A percentile compares a stretch with the other conserved stretches of the same genome.
Evolutionary conservation across 1,284 basidiomycete genomes (phyloP).

Genomic region (Trametes sp.): DNA sequence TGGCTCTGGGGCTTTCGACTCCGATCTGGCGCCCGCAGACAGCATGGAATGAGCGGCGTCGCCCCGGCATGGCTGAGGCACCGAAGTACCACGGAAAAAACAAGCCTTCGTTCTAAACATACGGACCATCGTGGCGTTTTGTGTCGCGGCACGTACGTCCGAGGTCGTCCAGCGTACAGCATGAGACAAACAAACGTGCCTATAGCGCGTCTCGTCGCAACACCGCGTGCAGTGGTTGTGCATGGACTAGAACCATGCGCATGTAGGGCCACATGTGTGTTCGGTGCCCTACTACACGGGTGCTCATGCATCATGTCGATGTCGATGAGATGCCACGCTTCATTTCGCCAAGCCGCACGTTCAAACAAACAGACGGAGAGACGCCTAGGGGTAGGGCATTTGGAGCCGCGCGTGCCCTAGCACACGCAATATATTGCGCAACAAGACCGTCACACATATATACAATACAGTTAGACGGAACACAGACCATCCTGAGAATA

Average conservation of each 20-base stretch:
- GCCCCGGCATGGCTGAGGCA: not conserved
- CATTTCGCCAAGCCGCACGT: not conserved
- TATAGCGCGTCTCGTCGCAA: not conserved
- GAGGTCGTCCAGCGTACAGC: not conserved
- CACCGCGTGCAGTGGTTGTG: not conserved
- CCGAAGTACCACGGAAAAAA: not conserved
- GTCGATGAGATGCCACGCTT: not conserved
- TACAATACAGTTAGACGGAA: not conserved
- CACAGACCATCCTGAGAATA: not conserved
- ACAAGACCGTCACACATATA: not conserved
- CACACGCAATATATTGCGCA: constrained; percentile 16
- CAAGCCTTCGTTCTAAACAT: constrained; percentile 2
- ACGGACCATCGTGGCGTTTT: constrained; percentile 1
- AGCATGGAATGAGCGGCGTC: not conserved
- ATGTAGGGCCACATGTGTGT: not conserved
- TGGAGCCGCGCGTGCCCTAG: not conserved
- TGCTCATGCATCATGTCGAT: not conserved
- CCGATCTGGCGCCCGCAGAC: not conserved
- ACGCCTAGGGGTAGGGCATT: not conserved
- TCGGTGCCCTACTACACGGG: not conserved
- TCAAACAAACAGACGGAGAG: not conserved
- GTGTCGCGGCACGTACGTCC: not conserved
- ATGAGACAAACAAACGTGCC: constrained; percentile 14
- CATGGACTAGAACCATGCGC: no score
- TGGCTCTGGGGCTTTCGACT: constrained; percentile 5